phyloP scores from a whole-genome alignment of 2,329 filamentous ascomycete genomes.

The Zarea fungicola region DNA sequence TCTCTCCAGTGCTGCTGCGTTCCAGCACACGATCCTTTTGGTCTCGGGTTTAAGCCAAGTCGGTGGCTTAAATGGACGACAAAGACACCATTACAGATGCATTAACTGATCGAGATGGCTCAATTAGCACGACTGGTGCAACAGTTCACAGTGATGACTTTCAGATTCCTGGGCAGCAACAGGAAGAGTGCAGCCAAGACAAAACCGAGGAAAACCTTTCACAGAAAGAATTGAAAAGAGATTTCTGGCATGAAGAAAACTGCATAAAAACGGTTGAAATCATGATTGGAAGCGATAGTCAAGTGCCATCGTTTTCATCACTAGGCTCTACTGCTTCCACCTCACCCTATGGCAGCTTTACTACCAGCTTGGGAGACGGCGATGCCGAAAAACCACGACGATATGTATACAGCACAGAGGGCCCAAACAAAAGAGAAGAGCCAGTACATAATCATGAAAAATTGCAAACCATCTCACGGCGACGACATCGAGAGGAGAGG shows the following conservation, averaged over 20 bases:
- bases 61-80: no score
- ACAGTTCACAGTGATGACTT: constrained; percentile 13
- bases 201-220: neutral
- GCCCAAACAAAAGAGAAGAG: neutral
- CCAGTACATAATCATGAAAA: neutral
- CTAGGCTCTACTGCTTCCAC: neutral
- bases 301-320: constrained; percentile 6
- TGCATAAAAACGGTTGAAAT: neutral
- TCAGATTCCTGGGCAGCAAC: neutral
- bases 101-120: no score
- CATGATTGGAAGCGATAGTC: constrained; percentile 4
- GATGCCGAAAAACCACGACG: neutral
- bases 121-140: constrained; percentile 2
- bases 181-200: neutral
- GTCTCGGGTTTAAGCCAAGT: no score
- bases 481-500: neutral
- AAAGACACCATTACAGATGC: neutral
- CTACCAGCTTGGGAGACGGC: neutral
- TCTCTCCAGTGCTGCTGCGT: no score
- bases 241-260: neutral
- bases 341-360: neutral
- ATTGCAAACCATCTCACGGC: neutral
- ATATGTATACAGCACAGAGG: neutral
- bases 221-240: neutral
- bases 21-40: no score